These are phyloP conservation scores for Fusarium sp. DNA, from an alignment of 2,329 filamentous ascomycete genomes.

Conservation along the genomic window DNA sequence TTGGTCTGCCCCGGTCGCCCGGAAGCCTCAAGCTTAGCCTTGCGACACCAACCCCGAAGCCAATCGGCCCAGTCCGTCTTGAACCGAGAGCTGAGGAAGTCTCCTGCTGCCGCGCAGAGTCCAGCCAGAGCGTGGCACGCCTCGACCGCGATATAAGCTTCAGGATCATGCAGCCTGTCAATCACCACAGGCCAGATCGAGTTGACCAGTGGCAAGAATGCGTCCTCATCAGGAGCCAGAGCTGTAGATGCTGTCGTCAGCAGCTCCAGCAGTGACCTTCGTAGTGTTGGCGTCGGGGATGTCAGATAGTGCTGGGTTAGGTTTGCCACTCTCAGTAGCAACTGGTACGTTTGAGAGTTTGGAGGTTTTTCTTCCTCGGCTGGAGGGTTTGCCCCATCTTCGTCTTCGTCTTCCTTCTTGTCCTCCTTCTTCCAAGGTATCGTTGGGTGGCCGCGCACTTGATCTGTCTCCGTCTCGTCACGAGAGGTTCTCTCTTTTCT, in stretches of 20 bases:
- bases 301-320: conserved; percentile 93
- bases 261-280: conserved; percentile 81
- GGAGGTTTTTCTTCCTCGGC: conserved; percentile 65
- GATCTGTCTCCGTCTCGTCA: conserved; percentile 49
- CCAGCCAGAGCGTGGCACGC: conserved; percentile 76
- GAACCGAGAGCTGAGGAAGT: conserved; percentile 83
- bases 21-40: conserved; percentile 55
- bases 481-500: conserved; percentile 49
- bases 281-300: conserved; percentile 81
- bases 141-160: conserved; percentile 76
- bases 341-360: conserved; percentile 82
- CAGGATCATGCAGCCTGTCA: conserved; percentile 72
- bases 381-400: conserved; percentile 51
- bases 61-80: conserved; percentile 76
- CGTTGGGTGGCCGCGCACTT: conserved; percentile 47
- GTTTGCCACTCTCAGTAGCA: conserved; percentile 83
- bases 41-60: conserved; percentile 62
- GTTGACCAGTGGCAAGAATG: conserved; percentile 90
- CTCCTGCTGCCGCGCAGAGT: conserved; percentile 79
- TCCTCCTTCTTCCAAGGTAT: conserved; percentile 54
- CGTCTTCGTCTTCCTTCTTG: conserved; percentile 48
- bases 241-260: conserved; percentile 78
- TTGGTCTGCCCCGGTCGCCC: conserved; percentile 22
- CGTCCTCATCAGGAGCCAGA: conserved; percentile 80
- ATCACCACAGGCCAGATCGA: conserved; percentile 88